Conservation (phyloP, 2,329 filamentous ascomycete genomes). For the Ustulina deusta region DNA sequence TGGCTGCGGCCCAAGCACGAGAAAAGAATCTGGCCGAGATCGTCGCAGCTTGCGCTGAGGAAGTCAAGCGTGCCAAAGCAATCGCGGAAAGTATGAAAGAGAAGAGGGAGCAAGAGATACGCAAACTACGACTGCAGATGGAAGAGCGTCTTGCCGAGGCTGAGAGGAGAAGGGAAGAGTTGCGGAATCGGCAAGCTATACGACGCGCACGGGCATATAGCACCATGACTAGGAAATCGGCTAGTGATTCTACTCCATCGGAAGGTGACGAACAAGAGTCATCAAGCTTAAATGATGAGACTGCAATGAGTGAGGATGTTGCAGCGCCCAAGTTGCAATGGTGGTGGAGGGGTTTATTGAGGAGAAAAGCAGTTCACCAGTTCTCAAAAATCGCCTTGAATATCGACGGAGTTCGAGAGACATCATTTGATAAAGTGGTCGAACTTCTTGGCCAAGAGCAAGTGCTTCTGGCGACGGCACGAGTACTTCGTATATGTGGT, state of each 20-base stretch:
- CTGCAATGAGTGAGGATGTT: conserved; percentile 66
- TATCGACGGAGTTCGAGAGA: conserved; percentile 76
- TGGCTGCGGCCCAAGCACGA: conserved; percentile 81
- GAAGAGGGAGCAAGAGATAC: conserved; percentile 79
- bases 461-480: conserved; percentile 74
- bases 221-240: conserved; percentile 54
- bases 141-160: conserved; percentile 84
- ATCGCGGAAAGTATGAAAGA: conserved; percentile 86
- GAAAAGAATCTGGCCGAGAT: conserved; percentile 87
- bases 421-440: conserved; percentile 80
- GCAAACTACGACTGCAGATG: conserved; percentile 77
- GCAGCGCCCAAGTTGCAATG: conserved; percentile 76
- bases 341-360: conserved; percentile 73
- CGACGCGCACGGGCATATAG: conserved; percentile 68
- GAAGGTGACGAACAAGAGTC: conserved; percentile 63
- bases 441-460: conserved; percentile 74
- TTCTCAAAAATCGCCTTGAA: conserved; percentile 76
- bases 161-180: conserved; percentile 75
- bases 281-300: conserved; percentile 65
- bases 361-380: conserved; percentile 70
- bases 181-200: conserved; percentile 66
- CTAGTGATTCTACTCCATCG: conserved; percentile 54
- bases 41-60: conserved; percentile 82
- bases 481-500: conserved; percentile 76
- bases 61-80: conserved; percentile 84